Conservation (phyloP, 169 alveolate species). For the Eimeria praecox region DNA sequence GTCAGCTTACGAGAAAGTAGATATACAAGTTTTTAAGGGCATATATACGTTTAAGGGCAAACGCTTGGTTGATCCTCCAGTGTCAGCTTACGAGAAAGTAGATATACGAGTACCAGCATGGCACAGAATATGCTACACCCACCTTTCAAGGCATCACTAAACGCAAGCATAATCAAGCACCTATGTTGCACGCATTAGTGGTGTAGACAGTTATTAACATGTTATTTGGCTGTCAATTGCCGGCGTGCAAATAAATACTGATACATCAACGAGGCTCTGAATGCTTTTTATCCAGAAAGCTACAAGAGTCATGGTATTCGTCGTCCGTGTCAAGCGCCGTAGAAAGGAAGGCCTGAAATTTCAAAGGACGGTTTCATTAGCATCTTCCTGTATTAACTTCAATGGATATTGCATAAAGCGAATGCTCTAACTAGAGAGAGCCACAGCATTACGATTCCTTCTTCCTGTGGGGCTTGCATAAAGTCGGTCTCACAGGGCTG, state of each 20-base stretch:
- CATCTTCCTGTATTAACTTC: background rate
- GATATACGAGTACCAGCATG: background rate
- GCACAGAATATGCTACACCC: background rate
- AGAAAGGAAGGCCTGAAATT: background rate
- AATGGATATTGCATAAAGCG: background rate
- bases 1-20: background rate
- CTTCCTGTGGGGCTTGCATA: slow-evolving; percentile 18
- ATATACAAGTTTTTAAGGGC: no score
- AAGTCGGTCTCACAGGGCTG: slow-evolving; percentile 8
- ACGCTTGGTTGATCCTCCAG: no score
- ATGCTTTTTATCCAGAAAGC: background rate
- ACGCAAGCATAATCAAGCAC: background rate
- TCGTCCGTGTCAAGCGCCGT: background rate
- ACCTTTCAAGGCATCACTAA: background rate
- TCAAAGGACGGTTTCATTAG: no score
- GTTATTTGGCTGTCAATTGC: background rate
- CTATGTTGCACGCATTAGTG: background rate
- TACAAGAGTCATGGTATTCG: background rate
- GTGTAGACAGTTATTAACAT: background rate
- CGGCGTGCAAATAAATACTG: background rate
- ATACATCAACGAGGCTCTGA: background rate
- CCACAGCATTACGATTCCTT: background rate
- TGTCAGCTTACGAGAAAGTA: background rate
- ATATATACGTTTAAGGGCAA: no score
- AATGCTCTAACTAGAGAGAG: background rate